Conservation (phyloP, 805 yeast species). For the Lipomyces lipofer region DNA sequence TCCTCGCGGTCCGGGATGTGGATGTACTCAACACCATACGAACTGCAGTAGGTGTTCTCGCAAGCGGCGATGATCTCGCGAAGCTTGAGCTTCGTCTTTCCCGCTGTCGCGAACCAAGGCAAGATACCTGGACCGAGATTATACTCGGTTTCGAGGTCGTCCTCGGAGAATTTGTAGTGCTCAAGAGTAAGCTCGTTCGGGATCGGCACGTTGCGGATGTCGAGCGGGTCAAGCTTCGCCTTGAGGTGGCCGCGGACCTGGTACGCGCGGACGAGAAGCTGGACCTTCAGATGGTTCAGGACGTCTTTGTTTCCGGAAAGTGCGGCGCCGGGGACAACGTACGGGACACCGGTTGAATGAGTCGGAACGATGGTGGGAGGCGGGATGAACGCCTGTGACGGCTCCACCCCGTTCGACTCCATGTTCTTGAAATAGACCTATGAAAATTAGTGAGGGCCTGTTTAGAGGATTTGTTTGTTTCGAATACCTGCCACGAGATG, state of each 20-base stretch:
- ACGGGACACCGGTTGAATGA: constrained; percentile 74
- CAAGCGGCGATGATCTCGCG: constrained; percentile 75
- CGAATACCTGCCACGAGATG: constrained; percentile 94
- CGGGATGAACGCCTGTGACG: constrained; percentile 76
- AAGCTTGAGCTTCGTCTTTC: constrained; percentile 63
- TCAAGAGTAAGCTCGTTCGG: constrained; percentile 91
- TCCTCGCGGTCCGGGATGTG: constrained; percentile 94
- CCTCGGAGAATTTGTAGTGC: constrained; percentile 86
- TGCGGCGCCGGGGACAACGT: constrained; percentile 51
- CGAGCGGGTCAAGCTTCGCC: constrained; percentile 95
- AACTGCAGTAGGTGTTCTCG: constrained; percentile 81
- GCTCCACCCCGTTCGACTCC: constrained; percentile 66
- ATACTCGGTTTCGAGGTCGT: constrained; percentile 78
- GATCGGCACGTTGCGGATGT: constrained; percentile 76
- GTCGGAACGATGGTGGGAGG: constrained; percentile 90
- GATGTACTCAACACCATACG: constrained; percentile 92
- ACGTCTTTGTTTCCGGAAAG: constrained; percentile 61
- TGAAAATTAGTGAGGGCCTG: background rate
- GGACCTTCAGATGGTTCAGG: constrained; percentile 87
- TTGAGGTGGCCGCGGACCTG: constrained; percentile 98
- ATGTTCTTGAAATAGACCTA: constrained; percentile 86
- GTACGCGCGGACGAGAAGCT: constrained; percentile 94
- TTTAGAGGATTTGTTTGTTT: no score
- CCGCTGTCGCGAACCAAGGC: constrained; percentile 79
- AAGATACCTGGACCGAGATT: constrained; percentile 96